Evolutionary conservation across 805 yeast genomes (phyloP), one percentile per base, ranked within the genome.

Genomic region (Lipomyces oligophaga): DNA sequence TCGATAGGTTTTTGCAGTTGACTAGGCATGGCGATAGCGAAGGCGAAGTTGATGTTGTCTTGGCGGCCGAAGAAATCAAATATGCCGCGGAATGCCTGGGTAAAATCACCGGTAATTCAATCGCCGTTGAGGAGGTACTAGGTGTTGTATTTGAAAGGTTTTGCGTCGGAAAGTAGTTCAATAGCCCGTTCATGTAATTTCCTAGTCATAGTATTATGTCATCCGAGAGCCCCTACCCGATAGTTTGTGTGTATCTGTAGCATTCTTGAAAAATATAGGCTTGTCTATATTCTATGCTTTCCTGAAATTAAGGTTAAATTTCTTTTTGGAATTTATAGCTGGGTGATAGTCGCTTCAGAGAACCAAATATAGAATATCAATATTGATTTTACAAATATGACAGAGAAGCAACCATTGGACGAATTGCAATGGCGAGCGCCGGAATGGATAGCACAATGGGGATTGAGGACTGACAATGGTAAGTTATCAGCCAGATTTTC

Each of bases 141-240:
- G 96, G 93, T 0, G 90, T 85, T 1, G 93, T 93, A 0, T 93
- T 93, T 61, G 81, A 95, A 2, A 83, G 80, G 52, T 93, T 93
- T 63, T 93, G 98, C 65, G 87, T 93, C 19, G 98, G 98, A 0
- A 90, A 90, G 64, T 90, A 68, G n/a, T n/a, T n/a, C n/a, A n/a
- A n/a, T n/a, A n/a, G n/a, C n/a, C n/a, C n/a, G n/a, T n/a, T n/a
- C n/a, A n/a, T n/a, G n/a, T n/a, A n/a, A n/a, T n/a, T n/a, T n/a
- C n/a, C n/a, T n/a, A n/a, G n/a, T n/a, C n/a, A n/a, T n/a, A n/a
- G n/a, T n/a, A n/a, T n/a, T n/a, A n/a, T n/a, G n/a, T n/a, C n/a
- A n/a, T n/a, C n/a, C n/a, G n/a, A n/a, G n/a, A n/a, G n/a, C n/a
- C n/a, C n/a, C n/a, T n/a, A n/a, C n/a, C n/a, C n/a, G n/a, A n/a